Base-by-base conservation (phyloP, 148 eudicot genomes). In the Nyssa sinensis region DNA sequence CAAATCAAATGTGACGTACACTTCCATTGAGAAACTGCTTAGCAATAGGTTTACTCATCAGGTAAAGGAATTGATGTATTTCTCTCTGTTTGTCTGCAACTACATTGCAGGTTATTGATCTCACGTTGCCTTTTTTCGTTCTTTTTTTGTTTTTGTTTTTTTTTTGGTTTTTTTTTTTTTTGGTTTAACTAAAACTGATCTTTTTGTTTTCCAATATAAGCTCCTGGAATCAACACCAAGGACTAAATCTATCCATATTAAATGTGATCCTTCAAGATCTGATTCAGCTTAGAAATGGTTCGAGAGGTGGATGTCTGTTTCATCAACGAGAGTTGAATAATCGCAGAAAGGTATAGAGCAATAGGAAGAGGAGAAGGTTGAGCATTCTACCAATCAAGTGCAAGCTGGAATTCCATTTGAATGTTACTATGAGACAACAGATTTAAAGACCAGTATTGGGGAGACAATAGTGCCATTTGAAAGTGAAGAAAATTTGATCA, bases 281-380 rank as follows among this genome's bases (percentile, higher is more conserved):
- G 87, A 88, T 79, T 88, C 89, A 3, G 83, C 95, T 66, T 94
- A 97, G 98, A 76, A 79, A 65, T 94, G 98, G 98, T 81, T 94
- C 68, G 98, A 94, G 77, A 87, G 93, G 74, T 94, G 98, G 98
- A 90, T 87, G 97, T 73, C 90, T 21, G 86, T 81, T 78, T 85
- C 90, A 51, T 80, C 86, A 47, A 51, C 75, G 16, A 78, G 58
- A 72, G 67, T 32, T n/a, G n/a, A n/a, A n/a, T n/a, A n/a, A n/a
- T n/a, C n/a, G n/a, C n/a, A n/a, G n/a, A n/a, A n/a, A n/a, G n/a
- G n/a, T n/a, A n/a, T n/a, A n/a, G n/a, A n/a, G n/a, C n/a, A n/a
- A n/a, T n/a, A n/a, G n/a, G n/a, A 41, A 47, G 49, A n/a, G 49
- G 77, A 64, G 19, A 74, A 63, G 71, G 70, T 61, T 70, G 75